Percentiles rank a stretch among this genome's conserved stretches.
phyloP scores from a whole-genome alignment of 805 yeast species.

The Saccharomycopsis capsularis region DNA sequence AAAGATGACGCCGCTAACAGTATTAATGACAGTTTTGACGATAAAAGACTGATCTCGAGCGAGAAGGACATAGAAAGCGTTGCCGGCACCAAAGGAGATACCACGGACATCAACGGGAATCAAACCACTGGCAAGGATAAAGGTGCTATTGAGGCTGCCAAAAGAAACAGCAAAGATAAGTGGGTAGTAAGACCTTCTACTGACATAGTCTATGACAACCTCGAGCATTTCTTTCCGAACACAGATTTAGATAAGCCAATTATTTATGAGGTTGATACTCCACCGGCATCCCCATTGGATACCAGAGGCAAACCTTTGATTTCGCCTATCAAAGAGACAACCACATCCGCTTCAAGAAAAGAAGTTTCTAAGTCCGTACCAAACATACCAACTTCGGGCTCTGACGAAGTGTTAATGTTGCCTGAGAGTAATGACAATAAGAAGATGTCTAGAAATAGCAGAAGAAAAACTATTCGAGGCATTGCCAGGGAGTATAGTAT shows the following conservation, averaged over 20 bases:
- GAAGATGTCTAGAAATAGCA: slow-evolving; percentile 36
- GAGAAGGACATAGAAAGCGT: neutral
- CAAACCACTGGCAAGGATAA: neutral
- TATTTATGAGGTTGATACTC: slow-evolving; percentile 59
- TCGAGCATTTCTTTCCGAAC: slow-evolving; percentile 87
- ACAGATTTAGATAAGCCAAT: slow-evolving; percentile 90
- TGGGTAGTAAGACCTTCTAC: slow-evolving; percentile 91
- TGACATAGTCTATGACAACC: slow-evolving; percentile 84
- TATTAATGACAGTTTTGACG: neutral
- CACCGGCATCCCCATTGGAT: slow-evolving; percentile 47
- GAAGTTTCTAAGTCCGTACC: slow-evolving; percentile 2
- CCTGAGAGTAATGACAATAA: slow-evolving; percentile 22
- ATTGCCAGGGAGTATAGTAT: slow-evolving; percentile 89
- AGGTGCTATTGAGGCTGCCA: neutral
- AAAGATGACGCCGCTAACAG: slow-evolving; percentile 8
- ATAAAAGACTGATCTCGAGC: too few species aligned
- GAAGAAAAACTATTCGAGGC: slow-evolving; percentile 87
- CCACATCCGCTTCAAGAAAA: neutral
- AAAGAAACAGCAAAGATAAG: slow-evolving; percentile 15
- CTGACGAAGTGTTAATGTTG: slow-evolving; percentile 27
- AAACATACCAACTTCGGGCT: neutral
- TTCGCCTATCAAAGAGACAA: slow-evolving; percentile 17
- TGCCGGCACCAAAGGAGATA: neutral
- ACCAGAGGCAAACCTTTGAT: slow-evolving; percentile 22
- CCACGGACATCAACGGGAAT: neutral